These are phyloP conservation scores for Wallemia mellicola DNA, from an alignment of 1,284 basidiomycete genomes.

Conservation along the genomic window DNA sequence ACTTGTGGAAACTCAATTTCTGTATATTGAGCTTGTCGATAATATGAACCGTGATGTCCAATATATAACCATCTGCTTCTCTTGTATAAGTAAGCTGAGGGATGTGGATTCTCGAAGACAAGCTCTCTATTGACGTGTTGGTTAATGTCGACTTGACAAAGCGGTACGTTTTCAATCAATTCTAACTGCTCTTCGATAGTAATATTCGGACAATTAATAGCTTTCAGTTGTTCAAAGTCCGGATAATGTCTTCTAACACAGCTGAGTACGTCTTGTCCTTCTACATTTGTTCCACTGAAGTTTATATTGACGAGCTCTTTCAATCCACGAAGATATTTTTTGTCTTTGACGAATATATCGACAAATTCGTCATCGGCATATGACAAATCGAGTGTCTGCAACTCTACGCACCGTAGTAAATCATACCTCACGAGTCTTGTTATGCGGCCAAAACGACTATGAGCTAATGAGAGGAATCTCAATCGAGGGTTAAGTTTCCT, in stretches of 20 bases:
- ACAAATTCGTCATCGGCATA: neutral
- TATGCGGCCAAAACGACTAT: neutral
- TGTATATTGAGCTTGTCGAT: neutral
- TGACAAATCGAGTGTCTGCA: neutral
- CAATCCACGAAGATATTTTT: neutral
- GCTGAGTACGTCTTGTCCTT: neutral
- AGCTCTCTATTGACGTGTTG: neutral
- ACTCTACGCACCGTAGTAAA: neutral
- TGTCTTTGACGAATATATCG: neutral
- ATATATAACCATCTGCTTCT: neutral
- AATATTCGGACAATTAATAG: neutral
- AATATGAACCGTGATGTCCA: neutral
- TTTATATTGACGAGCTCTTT: neutral
- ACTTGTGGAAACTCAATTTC: too few relatives aligned
- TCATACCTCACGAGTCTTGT: neutral
- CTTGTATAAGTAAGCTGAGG: neutral
- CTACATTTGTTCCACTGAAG: neutral
- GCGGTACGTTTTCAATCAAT: too few relatives aligned
- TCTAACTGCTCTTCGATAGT: too few relatives aligned
- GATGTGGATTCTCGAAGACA: neutral
- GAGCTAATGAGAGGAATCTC: neutral
- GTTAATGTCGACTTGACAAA: too few relatives aligned
- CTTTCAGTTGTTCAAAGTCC: neutral
- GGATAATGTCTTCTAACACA: neutral
- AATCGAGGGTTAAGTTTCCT: neutral